Conservation (phyloP, 495 filamentous ascomycete species). For the Durotheca rogersii region DNA sequence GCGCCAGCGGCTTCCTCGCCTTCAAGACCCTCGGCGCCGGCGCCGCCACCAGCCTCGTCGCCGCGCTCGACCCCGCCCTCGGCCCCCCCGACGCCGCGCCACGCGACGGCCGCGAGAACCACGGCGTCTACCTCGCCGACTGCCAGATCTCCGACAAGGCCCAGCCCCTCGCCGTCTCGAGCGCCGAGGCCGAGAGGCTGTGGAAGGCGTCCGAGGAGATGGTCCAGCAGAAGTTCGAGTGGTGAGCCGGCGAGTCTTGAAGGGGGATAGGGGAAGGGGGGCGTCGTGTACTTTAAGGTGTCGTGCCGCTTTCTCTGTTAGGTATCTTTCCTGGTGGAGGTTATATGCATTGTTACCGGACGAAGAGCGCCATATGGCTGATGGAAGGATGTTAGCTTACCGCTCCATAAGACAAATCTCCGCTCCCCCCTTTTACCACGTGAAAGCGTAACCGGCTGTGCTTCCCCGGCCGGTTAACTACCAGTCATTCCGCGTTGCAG, state of each 20-base stretch:
- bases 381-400: too few species aligned
- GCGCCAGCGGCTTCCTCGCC: constrained; percentile 4
- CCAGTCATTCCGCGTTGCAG: too few species aligned
- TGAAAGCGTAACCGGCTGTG: too few species aligned
- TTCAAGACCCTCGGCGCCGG: constrained; percentile 40
- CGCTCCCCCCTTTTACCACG: too few species aligned
- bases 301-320: too few species aligned
- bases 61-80: constrained; percentile 48
- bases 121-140: constrained; percentile 43
- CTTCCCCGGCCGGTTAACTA: too few species aligned
- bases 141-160: constrained; percentile 42
- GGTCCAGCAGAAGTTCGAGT: constrained; percentile 50
- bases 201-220: constrained; percentile 53
- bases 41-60: constrained; percentile 45
- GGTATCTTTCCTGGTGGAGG: too few species aligned
- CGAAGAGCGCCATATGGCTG: too few species aligned
- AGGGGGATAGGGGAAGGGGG: too few species aligned
- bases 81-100: constrained; percentile 27
- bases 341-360: too few species aligned
- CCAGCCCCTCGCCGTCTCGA: constrained; percentile 30
- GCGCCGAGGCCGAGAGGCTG: constrained; percentile 49
- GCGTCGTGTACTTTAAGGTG: too few species aligned
- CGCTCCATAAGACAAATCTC: too few species aligned
- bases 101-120: constrained; percentile 38
- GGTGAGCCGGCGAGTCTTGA: constrained; percentile 1